Evolutionary conservation across 148 eudicot genomes (phyloP), one percentile per base, ranked within the genome.

Genomic region (Nepenthes gracilis): DNA sequence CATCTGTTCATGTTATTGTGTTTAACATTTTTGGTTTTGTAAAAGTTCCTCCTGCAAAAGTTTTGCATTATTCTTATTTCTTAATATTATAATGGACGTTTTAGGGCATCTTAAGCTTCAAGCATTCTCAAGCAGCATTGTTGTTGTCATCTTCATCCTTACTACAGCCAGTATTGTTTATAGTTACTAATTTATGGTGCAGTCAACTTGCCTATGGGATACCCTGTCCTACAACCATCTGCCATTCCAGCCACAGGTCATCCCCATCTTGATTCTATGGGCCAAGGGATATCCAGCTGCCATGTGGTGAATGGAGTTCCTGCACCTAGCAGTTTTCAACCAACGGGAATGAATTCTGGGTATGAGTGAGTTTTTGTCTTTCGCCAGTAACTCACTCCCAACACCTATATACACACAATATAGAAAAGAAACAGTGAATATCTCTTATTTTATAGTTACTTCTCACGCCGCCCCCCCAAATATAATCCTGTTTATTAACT

Each of bases 141-240:
- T 50, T 50, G 15, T 11, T 50, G 2, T 60, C 23, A 23, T 23
- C 23, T 23, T 23, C 23, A 23, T 23, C 23, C 23, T 23, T 0
- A 23, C 23, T 23, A 23, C 23, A 23, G 23, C 23, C 14, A 35
- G 34, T 47, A 9, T 69, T 75, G 59, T 69, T 84, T 58, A 74
- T 57, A 66, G 55, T 37, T 63, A 36, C 58, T 66, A 59, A 33
- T 81, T 60, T 77, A 66, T 70, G 67, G 77, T 78, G 83, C 95
- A 93, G 99, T 83, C 70, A 89, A 84, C 73, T 70, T 93, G 72
- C 96, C 99, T 6, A 88, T 93, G 91, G 99, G 99, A 69, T 93
- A 93, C 83, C 99, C 99, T 5, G 97, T 88, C 64, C 78, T 93
- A 47, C 99, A 75, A 54, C 94, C 83, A 58, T 86, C 86, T 58